phyloP scores from a whole-genome alignment of 2,329 filamentous ascomycete genomes.

The Pestalotiopsis sp. region DNA sequence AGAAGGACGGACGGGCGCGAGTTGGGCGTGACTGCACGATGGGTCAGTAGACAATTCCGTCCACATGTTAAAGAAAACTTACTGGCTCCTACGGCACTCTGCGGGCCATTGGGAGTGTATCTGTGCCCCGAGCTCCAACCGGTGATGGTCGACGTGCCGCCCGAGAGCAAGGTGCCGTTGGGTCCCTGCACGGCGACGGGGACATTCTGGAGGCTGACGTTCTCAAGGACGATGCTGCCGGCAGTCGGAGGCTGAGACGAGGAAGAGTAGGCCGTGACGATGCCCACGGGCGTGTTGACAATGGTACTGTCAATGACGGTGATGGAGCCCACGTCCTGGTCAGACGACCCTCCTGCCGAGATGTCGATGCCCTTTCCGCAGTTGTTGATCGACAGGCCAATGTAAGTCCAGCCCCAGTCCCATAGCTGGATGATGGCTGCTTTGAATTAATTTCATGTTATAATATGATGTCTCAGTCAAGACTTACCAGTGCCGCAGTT shows the following conservation, averaged over 20 bases:
- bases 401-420: constrained; percentile 76
- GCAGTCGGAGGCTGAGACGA: constrained; percentile 45
- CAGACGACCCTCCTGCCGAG: constrained; percentile 46
- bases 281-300: constrained; percentile 62
- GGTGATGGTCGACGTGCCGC: constrained; percentile 53
- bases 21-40: constrained; percentile 41
- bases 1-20: constrained; percentile 56
- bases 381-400: constrained; percentile 61
- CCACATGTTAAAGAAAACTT: neutral
- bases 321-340: constrained; percentile 69
- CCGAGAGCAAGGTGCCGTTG: constrained; percentile 54
- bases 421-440: constrained; percentile 67
- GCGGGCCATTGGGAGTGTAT: constrained; percentile 50
- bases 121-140: constrained; percentile 71
- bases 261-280: constrained; percentile 62
- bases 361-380: constrained; percentile 66
- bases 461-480: neutral
- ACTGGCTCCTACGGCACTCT: constrained; percentile 48
- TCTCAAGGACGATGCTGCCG: constrained; percentile 61
- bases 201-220: constrained; percentile 40
- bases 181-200: constrained; percentile 41
- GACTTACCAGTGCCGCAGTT: constrained; percentile 57
- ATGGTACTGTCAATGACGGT: constrained; percentile 72
- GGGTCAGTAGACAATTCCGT: neutral
- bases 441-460: neutral